A percentile compares a stretch with the other conserved stretches of the same genome.
phyloP scores from a whole-genome alignment of 176 grass and related monocot species.

The Puya raimondii region DNA sequence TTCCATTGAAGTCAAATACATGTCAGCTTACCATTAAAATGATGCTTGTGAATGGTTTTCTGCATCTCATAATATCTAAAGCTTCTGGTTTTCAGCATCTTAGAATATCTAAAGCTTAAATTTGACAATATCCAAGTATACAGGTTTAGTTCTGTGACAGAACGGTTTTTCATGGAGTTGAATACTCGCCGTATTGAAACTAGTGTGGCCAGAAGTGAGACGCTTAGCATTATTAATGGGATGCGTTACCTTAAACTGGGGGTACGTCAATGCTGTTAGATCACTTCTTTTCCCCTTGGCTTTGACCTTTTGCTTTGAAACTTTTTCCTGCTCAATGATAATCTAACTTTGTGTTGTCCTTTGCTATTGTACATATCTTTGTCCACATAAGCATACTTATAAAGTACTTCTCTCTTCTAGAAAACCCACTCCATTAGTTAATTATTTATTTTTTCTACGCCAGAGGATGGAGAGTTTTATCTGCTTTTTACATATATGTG shows the following conservation, averaged over 20 bases:
- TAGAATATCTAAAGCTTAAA: background rate
- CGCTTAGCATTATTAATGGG: slow-evolving; percentile 94
- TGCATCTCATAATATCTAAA: too few species aligned
- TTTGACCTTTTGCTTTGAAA: background rate
- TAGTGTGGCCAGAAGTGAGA: slow-evolving; percentile 73
- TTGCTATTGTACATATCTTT: too few species aligned
- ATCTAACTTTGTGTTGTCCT: background rate
- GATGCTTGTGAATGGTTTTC: background rate
- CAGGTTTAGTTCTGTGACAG: slow-evolving; percentile 98
- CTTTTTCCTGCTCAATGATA: background rate
- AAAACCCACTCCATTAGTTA: too few species aligned
- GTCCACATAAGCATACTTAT: too few species aligned
- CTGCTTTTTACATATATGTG: too few species aligned
- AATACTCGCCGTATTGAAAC: slow-evolving; percentile 67
- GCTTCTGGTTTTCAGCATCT: background rate
- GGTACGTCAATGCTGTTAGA: slow-evolving; percentile 27
- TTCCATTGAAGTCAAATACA: background rate
- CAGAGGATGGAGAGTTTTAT: too few species aligned
- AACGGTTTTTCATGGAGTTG: slow-evolving; percentile 95
- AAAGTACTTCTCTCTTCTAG: too few species aligned
- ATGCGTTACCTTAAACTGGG: slow-evolving; percentile 99
- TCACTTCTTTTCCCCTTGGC: background rate
- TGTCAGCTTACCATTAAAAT: background rate
- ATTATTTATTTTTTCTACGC: too few species aligned
- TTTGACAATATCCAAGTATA: slow-evolving; percentile 17